Percentiles rank a stretch among this genome's conserved stretches.
Evolutionary conservation across 2,329 filamentous ascomycete genomes (phyloP).

Genomic region (Zymoseptoria brevis): DNA sequence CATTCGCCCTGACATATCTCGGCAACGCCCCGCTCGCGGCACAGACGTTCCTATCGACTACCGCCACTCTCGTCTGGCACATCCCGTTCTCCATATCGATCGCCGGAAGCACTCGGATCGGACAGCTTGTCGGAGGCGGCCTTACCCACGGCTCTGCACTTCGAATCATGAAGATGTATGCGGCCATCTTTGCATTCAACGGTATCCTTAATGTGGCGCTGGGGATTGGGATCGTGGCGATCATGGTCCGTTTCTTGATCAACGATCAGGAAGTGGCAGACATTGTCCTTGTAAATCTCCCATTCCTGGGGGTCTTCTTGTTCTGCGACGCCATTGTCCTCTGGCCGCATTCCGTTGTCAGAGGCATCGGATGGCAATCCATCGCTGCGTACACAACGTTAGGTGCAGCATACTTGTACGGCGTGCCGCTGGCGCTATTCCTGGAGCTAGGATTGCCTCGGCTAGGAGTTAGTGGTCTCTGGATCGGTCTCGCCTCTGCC

Average conservation of each 20-base stretch:
- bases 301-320: conserved; percentile 30
- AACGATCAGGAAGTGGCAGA: conserved; percentile 29
- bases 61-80: conserved; percentile 32
- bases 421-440: conserved; percentile 30
- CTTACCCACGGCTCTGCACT: conserved; percentile 26
- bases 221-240: conserved; percentile 24
- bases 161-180: conserved; percentile 26
- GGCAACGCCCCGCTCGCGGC: conserved; percentile 20
- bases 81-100: conserved; percentile 35
- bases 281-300: conserved; percentile 29
- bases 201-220: conserved; percentile 30
- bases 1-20: conserved; percentile 29
- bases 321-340: conserved; percentile 30
- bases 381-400: conserved; percentile 34
- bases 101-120: conserved; percentile 33
- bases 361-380: conserved; percentile 32
- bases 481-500: conserved; percentile 29
- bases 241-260: conserved; percentile 29
- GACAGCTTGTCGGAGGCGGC: conserved; percentile 34
- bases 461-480: conserved; percentile 31
- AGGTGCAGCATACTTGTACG: conserved; percentile 32
- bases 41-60: conserved; percentile 14
- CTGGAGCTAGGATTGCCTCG: conserved; percentile 31
- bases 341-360: conserved; percentile 31
- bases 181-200: conserved; percentile 29